phyloP scores from a whole-genome alignment of 441 rosid species.

The Jatropha podagrica region DNA sequence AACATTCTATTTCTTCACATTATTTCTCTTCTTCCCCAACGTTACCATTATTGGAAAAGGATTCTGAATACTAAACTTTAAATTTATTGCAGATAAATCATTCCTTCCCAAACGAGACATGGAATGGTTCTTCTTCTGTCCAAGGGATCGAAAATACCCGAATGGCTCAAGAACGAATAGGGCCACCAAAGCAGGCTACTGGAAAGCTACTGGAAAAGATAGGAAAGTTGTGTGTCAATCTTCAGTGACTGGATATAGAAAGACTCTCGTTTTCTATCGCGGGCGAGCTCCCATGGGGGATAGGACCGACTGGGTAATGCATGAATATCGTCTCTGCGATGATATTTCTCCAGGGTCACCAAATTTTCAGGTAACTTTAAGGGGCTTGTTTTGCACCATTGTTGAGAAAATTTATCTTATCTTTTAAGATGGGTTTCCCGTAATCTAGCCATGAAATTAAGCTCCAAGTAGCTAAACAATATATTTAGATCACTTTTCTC shows the following conservation, averaged over 20 bases:
- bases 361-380: constrained; percentile 44
- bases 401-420: too few relatives aligned
- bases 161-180: constrained; percentile 65
- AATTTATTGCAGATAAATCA: constrained; percentile 57
- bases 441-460: too few relatives aligned
- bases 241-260: constrained; percentile 48
- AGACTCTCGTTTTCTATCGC: constrained; percentile 76
- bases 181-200: constrained; percentile 68
- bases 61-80: constrained; percentile 7
- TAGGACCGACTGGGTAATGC: constrained; percentile 79
- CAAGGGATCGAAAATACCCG: constrained; percentile 61
- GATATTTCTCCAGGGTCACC: constrained; percentile 47
- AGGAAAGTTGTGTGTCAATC: constrained; percentile 60
- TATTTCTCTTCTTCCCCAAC: neutral
- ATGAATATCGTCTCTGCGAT: constrained; percentile 76
- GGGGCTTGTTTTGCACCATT: too few relatives aligned
- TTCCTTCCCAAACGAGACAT: constrained; percentile 71
- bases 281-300: constrained; percentile 84
- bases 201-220: constrained; percentile 94
- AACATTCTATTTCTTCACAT: neutral
- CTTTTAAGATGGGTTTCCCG: too few relatives aligned
- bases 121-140: constrained; percentile 96
- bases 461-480: too few relatives aligned
- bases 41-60: neutral
- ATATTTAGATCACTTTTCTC: too few relatives aligned